Conservation (phyloP, 768 basidiomycete genomes). For the Crucibulum laeve region DNA sequence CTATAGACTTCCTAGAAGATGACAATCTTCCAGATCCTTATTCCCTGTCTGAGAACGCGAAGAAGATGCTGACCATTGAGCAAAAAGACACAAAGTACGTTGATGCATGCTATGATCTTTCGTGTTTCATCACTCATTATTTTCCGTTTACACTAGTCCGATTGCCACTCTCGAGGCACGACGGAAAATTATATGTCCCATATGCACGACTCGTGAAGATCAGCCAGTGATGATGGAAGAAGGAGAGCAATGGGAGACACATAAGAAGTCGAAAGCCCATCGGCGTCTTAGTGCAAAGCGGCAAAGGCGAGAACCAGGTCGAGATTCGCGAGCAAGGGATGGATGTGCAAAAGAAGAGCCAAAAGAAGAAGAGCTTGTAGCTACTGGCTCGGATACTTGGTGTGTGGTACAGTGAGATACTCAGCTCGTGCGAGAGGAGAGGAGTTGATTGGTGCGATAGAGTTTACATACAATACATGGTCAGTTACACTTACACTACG, state of each 20-base stretch:
- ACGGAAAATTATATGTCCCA: slow-evolving; percentile 52
- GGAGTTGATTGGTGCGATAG: too few species aligned
- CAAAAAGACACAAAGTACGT: slow-evolving; percentile 44
- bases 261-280: slow-evolving; percentile 54
- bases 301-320: too few species aligned
- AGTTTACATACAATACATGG: too few species aligned
- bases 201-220: slow-evolving; percentile 54
- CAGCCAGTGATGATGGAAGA: slow-evolving; percentile 67
- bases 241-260: slow-evolving; percentile 48
- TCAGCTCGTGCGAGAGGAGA: too few species aligned
- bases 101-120: slow-evolving; percentile 4
- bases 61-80: slow-evolving; percentile 42
- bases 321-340: too few species aligned
- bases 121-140: slow-evolving; percentile 1
- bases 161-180: slow-evolving; percentile 48
- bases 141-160: slow-evolving; percentile 61
- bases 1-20: slow-evolving; percentile 51
- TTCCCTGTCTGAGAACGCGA: slow-evolving; percentile 50
- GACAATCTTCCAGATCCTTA: slow-evolving; percentile 51
- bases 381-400: too few species aligned
- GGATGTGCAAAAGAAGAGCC: too few species aligned
- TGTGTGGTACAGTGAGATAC: too few species aligned
- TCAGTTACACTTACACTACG: too few species aligned
- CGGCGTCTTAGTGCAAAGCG: slow-evolving; percentile 35
- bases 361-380: too few species aligned